Evolutionary conservation across 2,329 filamentous ascomycete species (phyloP).

Genomic region (Aspergillus nomiae): DNA sequence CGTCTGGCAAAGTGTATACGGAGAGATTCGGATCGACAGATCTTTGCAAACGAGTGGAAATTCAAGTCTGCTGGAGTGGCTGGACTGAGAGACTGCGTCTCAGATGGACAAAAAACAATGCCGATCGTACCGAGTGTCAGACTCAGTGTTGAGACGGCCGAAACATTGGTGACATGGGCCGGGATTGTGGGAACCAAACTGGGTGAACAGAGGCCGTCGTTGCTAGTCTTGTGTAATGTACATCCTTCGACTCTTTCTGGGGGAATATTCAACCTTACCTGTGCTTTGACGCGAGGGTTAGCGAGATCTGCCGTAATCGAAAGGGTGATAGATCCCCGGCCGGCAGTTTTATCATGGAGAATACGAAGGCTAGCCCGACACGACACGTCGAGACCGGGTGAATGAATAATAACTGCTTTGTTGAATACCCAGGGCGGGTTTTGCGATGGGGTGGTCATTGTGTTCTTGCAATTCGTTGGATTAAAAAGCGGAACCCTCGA

Average conservation of each 20-base stretch:
- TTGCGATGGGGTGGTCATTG: constrained; percentile 17
- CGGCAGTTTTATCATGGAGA: constrained; percentile 16
- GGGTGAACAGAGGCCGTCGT: constrained; percentile 17
- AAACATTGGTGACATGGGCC: constrained; percentile 16
- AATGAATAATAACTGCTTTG: constrained; percentile 21
- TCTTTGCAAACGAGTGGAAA: constrained; percentile 19
- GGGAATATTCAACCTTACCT: constrained; percentile 19
- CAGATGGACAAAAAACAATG: constrained; percentile 20
- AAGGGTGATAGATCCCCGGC: constrained; percentile 23
- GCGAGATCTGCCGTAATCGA: constrained; percentile 18
- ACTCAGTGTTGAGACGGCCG: constrained; percentile 20
- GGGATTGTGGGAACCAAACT: constrained; percentile 15
- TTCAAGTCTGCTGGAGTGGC: constrained; percentile 11
- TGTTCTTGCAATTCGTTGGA: constrained; percentile 16
- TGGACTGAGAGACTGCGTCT: constrained; percentile 15
- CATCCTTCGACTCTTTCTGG: constrained; percentile 18
- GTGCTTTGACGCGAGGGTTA: constrained; percentile 19
- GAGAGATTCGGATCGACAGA: constrained; percentile 21
- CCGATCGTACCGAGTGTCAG: constrained; percentile 15
- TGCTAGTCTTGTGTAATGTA: constrained; percentile 16
- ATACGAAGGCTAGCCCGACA: constrained; percentile 22
- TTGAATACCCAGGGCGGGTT: constrained; percentile 15
- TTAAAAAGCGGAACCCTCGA: constrained; percentile 19
- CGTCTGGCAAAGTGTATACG: constrained; percentile 19
- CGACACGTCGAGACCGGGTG: constrained; percentile 12